Evolutionary conservation across 176 grass and related monocot species (phyloP), one percentile per base, ranked within the genome.

Genomic region (Eremochloa ophiuroides): DNA sequence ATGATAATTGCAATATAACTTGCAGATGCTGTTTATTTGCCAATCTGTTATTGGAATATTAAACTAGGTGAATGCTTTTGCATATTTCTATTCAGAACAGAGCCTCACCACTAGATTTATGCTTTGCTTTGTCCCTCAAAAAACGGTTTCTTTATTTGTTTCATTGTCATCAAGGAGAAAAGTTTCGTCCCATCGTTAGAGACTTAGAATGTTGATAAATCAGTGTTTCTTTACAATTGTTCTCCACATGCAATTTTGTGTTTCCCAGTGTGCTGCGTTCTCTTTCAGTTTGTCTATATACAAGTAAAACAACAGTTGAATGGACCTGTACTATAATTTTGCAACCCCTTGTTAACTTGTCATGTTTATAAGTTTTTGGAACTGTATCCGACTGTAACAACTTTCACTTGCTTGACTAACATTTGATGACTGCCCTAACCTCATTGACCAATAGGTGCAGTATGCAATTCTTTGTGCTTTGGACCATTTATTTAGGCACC

Each of bases 311-410:
- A 35, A 66, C 12, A 62, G 25, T 60, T 82, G 71, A 41, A 62
- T 50, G 73, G 30, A 51, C 17, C 6, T 74, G 25, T 74, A 62
- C 16, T 62, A 35, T 62, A 76, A 23, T 77, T 77, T 3, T 48
- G 12, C 48, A 62, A 5, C 23, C 33, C 47, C 8, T 30, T 48
- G 16, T 31, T 66, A 66, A 60, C 8, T 33, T 60, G 3, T 13
- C 69, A 56, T 79, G 37, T 39, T 88, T 50, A 40, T 59, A 17
- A 58, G 29, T 67, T 73, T 15, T 78, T 73, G 75, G n/a, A 51
- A 33, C 44, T 71, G 39, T 46, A 71, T 26, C 69, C 40, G 44
- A 42, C n/a, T 47, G 39, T 76, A 44, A 26, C 28, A 67, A 18
- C 20, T 30, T 10, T 75, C 42, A 65, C 46, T 29, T 30, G 74